Base-by-base conservation (phyloP, 176 grass and related monocot species). In the maize (Zea mays) region DNA sequence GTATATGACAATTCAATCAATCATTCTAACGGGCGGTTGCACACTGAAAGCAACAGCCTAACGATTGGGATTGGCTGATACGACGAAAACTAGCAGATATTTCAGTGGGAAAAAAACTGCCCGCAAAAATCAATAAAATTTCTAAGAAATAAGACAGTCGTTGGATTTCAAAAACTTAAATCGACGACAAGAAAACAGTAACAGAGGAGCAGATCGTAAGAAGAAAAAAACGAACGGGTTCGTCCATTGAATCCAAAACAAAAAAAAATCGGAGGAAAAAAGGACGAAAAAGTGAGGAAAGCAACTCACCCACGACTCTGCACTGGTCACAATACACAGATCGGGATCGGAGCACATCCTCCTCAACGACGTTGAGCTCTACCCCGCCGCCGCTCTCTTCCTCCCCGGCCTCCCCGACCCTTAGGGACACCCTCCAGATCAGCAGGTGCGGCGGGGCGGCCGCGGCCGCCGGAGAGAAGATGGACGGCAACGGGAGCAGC, bases 261-360 rank as follows among this genome's bases (percentile, higher is more conserved):
- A 46, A 33, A 49, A 49, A 27, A 27, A 27, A 75, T 35, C 13
- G 0, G 17, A n/a, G 7, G 14, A 16, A 49, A 65, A 52, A 27
- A 36, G 14, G 11, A 55, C 37, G 2, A 10, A 72, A 87, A 75
- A n/a, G 34, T 55, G 48, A 89, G 75, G 71, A 81, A 81, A 82
- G 44, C 66, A 79, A 73, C 88, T 90, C 84, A 99, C 96, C 96
- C 15, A 99, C 92, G 72, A 99, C 92, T 90, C 89, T 92, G 85
- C 96, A 99, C 80, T 99, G 96, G 65, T 99, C 96, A 40, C 96
- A 99, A 74, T 99, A 95, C 33, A 95, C 85, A 55, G 96, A 99
- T 80, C 85, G 85, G 34, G 92, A 92, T 88, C 90, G 88, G 75
- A 90, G 78, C 66, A 99, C 96, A 73, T 99, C 92, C 75, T 99